These are phyloP conservation scores for Lathyrus sativus DNA, from an alignment of 306 rosid genomes.

Conservation along the genomic window DNA sequence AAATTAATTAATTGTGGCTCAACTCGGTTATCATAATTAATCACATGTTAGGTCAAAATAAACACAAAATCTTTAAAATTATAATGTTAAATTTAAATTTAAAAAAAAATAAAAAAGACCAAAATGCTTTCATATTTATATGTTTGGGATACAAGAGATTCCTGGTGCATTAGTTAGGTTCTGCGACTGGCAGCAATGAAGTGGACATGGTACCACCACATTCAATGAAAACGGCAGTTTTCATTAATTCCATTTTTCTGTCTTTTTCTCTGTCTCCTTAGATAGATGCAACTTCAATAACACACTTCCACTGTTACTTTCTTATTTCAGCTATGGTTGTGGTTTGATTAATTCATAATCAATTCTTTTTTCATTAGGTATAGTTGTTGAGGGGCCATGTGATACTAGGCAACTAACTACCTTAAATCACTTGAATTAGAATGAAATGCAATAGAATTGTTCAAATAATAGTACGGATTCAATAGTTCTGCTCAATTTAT, in stretches of 20 bases:
- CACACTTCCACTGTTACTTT: not conserved
- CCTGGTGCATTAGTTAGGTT: not conserved
- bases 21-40: too few species aligned
- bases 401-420: too few species aligned
- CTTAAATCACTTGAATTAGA: too few species aligned
- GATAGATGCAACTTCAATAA: not conserved
- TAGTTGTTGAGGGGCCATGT: too few species aligned
- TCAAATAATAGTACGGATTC: too few species aligned
- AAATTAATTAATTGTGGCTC: too few species aligned
- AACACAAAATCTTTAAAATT: not conserved
- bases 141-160: not conserved
- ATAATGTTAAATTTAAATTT: not conserved
- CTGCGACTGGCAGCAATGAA: not conserved
- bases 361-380: too few species aligned
- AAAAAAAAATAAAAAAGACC: not conserved
- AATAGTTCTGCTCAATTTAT: too few species aligned
- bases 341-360: too few species aligned
- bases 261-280: not conserved
- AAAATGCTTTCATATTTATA: not conserved
- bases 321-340: not conserved
- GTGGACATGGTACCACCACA: constrained; percentile 2
- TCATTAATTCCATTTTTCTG: not conserved
- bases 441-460: too few species aligned
- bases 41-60: not conserved
- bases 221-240: not conserved